Base-by-base conservation (phyloP, 768 basidiomycete species). In the Tricholomella constricta region DNA sequence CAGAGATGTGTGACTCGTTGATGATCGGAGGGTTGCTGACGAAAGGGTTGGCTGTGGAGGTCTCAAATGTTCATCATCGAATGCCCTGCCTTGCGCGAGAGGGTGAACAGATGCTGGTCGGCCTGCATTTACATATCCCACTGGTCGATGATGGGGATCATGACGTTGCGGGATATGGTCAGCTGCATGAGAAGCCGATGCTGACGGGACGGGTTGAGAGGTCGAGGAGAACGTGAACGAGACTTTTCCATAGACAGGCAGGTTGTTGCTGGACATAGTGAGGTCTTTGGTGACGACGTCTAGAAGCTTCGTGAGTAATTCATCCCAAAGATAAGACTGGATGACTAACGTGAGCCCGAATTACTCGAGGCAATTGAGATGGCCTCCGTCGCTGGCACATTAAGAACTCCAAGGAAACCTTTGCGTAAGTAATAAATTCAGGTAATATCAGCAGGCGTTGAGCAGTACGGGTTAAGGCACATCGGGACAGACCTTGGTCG, bases 241-340 rank as follows among this genome's bases (percentile, higher is more conserved):
- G 54, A 94, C 78, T 70, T 88, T 90, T 22, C 93, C 93, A 67
- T 88, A 88, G 0, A 94, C 93, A 38, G 84, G 79, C 20, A 89
- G 79, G 61, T 85, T 84, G 69, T 90, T 89, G 55, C 84, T 87
- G 38, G 86, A 82, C 77, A 80, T 78, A 36, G 84, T 81, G 45
- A 92, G 78, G 63, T 95, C 91, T 51, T 78, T 79, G 38, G 85
- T 89, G 58, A 92, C 82, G 62, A 86, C 78, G 59, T 85, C 89
- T 74, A 55, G 25, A 45, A 44, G 48, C n/a, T 19, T 84, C 19
- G 17, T 55, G 29, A 48, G 68, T 51, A 62, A 53, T 41, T 38
- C 47, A 44, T 54, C 35, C 55, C 17, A 46, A 59, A 51, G 57
- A 65, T 49, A 49, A 44, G 47, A 25, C 31, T 49, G 48, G 22